These are phyloP conservation scores for Cylindrodendrum hubeiense DNA, from an alignment of 2,329 filamentous ascomycete species.

Conservation along the genomic window DNA sequence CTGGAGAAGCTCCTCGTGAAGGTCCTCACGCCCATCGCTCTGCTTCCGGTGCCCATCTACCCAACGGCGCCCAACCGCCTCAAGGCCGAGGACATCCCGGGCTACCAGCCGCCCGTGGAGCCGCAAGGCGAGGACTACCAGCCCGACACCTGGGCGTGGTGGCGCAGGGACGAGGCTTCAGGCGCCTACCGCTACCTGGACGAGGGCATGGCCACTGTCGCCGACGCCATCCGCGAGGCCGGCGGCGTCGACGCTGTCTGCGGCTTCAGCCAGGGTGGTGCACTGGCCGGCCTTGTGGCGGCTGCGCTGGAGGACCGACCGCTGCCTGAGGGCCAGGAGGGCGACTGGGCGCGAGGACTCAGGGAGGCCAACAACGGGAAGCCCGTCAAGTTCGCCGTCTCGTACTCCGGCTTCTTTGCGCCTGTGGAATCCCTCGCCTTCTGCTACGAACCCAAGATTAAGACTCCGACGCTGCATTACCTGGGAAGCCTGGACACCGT, in stretches of 20 bases:
- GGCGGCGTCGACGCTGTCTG: constrained; percentile 82
- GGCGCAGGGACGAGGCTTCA: constrained; percentile 74
- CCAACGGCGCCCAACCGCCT: constrained; percentile 77
- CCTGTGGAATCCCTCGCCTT: constrained; percentile 71
- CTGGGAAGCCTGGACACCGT: constrained; percentile 88
- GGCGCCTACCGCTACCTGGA: constrained; percentile 76
- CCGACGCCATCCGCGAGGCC: constrained; percentile 69
- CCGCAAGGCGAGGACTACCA: constrained; percentile 61
- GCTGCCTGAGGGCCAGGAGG: constrained; percentile 44
- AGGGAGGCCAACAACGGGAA: constrained; percentile 61
- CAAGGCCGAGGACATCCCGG: constrained; percentile 75
- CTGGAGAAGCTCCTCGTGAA: constrained; percentile 85
- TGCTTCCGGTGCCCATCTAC: constrained; percentile 71
- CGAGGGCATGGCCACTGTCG: constrained; percentile 74
- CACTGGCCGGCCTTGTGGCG: constrained; percentile 78
- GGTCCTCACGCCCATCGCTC: constrained; percentile 70
- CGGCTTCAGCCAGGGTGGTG: constrained; percentile 86
- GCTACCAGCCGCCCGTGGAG: constrained; percentile 65
- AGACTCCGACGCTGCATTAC: constrained; percentile 84
- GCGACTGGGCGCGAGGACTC: constrained; percentile 59
- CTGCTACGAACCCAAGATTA: constrained; percentile 78
- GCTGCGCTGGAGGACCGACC: constrained; percentile 72
- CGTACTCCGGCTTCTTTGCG: constrained; percentile 83
- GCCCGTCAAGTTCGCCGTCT: constrained; percentile 76
- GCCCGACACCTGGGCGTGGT: constrained; percentile 86